Conservation (phyloP, 2,329 filamentous ascomycete genomes). For the Beauveria australis region DNA sequence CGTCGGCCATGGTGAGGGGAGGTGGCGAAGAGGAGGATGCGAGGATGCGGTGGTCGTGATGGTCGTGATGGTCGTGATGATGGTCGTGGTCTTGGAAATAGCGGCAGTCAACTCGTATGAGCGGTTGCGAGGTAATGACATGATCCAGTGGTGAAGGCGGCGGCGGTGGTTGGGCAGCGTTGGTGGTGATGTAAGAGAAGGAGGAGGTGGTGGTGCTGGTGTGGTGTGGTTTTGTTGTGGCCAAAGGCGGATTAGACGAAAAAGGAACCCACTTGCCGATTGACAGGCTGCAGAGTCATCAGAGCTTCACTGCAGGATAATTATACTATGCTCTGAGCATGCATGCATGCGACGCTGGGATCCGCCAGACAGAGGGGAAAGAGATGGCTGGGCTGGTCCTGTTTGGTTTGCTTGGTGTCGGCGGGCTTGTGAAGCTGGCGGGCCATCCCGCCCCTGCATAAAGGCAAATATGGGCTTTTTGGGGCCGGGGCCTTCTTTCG, state of each 20-base stretch:
- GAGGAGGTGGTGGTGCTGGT: not conserved
- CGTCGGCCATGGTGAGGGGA: constrained; percentile 36
- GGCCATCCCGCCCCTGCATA: not conserved
- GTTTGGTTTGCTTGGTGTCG: not conserved
- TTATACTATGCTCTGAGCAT: not conserved
- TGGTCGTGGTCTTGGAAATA: not conserved
- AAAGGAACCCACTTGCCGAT: constrained; percentile 1
- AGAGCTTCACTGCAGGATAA: not conserved
- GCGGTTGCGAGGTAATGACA: constrained; percentile 2
- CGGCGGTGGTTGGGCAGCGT: constrained; percentile 3
- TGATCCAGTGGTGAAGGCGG: not conserved
- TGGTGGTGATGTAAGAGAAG: constrained; percentile 5
- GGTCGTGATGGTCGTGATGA: not conserved
- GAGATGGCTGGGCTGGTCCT: constrained; percentile 4
- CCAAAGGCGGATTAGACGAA: not conserved
- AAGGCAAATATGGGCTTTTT: not conserved
- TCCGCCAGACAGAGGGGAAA: not conserved
- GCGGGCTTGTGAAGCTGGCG: not conserved
- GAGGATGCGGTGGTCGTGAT: not conserved
- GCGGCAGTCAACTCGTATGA: not conserved
- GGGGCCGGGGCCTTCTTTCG: not conserved
- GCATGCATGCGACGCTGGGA: not conserved
- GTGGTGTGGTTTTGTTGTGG: not conserved
- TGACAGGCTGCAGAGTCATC: not conserved
- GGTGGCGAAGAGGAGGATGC: not conserved